Evolutionary conservation across 2,329 filamentous ascomycete species (phyloP).

Genomic region (Fusarium irregulare): DNA sequence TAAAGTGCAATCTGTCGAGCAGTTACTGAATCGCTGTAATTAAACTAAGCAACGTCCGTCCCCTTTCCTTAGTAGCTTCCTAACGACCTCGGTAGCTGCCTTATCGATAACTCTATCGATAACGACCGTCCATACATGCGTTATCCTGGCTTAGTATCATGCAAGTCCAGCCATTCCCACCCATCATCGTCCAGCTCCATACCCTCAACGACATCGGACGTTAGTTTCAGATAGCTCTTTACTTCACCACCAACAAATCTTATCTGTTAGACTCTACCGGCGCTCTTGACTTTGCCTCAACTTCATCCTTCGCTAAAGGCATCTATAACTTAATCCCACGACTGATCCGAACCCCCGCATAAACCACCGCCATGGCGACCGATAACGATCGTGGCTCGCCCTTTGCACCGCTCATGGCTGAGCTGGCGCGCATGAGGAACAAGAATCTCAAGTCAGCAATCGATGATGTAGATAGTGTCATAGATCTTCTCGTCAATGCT

Average conservation of each 20-base stretch:
- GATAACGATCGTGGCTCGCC: slow-evolving; percentile 55
- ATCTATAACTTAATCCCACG: neutral
- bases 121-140: slow-evolving; percentile 13
- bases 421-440: slow-evolving; percentile 77
- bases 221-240: slow-evolving; percentile 21
- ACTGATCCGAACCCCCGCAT: neutral
- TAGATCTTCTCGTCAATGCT: slow-evolving; percentile 79
- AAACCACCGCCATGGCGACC: slow-evolving; percentile 48
- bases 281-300: neutral
- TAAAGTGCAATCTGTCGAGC: neutral
- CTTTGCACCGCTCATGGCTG: slow-evolving; percentile 72
- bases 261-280: slow-evolving; percentile 5
- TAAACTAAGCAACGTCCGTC: neutral
- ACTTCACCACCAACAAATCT: slow-evolving; percentile 1
- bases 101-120: slow-evolving; percentile 47
- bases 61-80: neutral
- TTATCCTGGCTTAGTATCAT: slow-evolving; percentile 27
- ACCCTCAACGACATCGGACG: slow-evolving; percentile 38
- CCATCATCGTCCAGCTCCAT: slow-evolving; percentile 24
- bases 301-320: neutral
- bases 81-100: neutral
- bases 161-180: slow-evolving; percentile 21
- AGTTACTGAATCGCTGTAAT: neutral
- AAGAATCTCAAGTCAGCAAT: slow-evolving; percentile 77
- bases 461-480: slow-evolving; percentile 83